phyloP scores from a whole-genome alignment of 495 filamentous ascomycete species.

The Lichenothelia convexa region DNA sequence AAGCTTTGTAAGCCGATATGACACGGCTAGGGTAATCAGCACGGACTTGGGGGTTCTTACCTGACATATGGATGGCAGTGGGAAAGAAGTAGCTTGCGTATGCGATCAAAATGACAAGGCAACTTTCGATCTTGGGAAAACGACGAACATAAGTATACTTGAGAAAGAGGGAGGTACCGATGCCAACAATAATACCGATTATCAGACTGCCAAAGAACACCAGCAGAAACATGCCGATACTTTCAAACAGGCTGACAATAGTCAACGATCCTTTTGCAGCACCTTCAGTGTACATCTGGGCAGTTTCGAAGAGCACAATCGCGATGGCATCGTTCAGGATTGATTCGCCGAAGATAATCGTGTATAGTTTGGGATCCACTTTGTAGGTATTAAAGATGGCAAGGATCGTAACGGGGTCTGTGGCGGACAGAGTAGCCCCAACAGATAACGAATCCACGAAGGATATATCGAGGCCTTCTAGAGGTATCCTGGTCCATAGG shows the following conservation, averaged over 20 bases:
- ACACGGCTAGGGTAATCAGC: neutral
- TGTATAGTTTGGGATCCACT: slow-evolving; percentile 95
- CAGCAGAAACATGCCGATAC: slow-evolving; percentile 81
- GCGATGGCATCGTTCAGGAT: slow-evolving; percentile 96
- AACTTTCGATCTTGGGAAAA: slow-evolving; percentile 93
- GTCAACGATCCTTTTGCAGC: slow-evolving; percentile 36
- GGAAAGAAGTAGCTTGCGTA: slow-evolving; percentile 97
- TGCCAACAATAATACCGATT: slow-evolving; percentile 72
- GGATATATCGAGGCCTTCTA: slow-evolving; percentile 66
- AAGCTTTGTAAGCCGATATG: slow-evolving; percentile 2
- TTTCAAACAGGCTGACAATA: slow-evolving; percentile 64
- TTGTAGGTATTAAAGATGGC: slow-evolving; percentile 99
- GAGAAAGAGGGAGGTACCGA: slow-evolving; percentile 66
- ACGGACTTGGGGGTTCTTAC: slow-evolving; percentile 31
- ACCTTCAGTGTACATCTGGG: slow-evolving; percentile 64
- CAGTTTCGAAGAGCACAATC: slow-evolving; percentile 96
- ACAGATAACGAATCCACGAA: slow-evolving; percentile 93
- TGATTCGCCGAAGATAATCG: slow-evolving; percentile 93
- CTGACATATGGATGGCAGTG: slow-evolving; percentile 83
- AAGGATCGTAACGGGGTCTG: slow-evolving; percentile 90
- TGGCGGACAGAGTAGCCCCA: slow-evolving; percentile 87
- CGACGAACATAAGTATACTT: slow-evolving; percentile 87
- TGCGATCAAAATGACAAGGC: slow-evolving; percentile 76
- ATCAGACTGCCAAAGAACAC: slow-evolving; percentile 90
- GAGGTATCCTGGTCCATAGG: slow-evolving; percentile 69